phyloP scores from a whole-genome alignment of 345 rosid species.

The Carallia brachiata region DNA sequence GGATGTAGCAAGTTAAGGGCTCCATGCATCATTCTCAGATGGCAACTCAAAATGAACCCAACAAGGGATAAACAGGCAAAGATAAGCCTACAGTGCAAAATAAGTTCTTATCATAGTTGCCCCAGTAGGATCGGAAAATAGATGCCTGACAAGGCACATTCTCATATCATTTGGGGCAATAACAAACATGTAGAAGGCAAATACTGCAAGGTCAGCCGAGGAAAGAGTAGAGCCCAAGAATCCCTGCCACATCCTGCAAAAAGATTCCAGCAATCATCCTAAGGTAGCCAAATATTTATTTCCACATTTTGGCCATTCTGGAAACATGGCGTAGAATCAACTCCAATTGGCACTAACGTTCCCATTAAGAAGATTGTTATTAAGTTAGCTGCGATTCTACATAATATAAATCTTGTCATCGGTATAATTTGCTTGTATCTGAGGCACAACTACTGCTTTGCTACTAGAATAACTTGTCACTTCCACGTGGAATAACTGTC shows the following conservation, averaged over 20 bases:
- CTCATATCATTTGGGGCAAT: slow-evolving; percentile 77
- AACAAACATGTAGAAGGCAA: slow-evolving; percentile 78
- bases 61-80: background rate
- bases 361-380: too few relatives aligned
- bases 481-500: too few relatives aligned
- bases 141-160: slow-evolving; percentile 73
- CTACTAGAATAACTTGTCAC: too few relatives aligned
- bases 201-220: slow-evolving; percentile 73
- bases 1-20: background rate
- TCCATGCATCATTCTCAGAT: background rate
- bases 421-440: too few relatives aligned
- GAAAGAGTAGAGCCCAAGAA: slow-evolving; percentile 88
- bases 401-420: too few relatives aligned
- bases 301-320: background rate
- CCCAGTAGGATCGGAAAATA: slow-evolving; percentile 84
- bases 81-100: slow-evolving; percentile 36
- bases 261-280: slow-evolving; percentile 2
- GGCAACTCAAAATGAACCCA: slow-evolving; percentile 11
- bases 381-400: too few relatives aligned
- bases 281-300: slow-evolving; percentile 5
- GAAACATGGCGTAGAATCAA: too few relatives aligned
- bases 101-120: slow-evolving; percentile 88
- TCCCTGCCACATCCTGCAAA: slow-evolving; percentile 91
- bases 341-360: too few relatives aligned
- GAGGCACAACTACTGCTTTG: too few relatives aligned